phyloP scores from a whole-genome alignment of 2,329 filamentous ascomycete species.

The Hypoxylon sp. region DNA sequence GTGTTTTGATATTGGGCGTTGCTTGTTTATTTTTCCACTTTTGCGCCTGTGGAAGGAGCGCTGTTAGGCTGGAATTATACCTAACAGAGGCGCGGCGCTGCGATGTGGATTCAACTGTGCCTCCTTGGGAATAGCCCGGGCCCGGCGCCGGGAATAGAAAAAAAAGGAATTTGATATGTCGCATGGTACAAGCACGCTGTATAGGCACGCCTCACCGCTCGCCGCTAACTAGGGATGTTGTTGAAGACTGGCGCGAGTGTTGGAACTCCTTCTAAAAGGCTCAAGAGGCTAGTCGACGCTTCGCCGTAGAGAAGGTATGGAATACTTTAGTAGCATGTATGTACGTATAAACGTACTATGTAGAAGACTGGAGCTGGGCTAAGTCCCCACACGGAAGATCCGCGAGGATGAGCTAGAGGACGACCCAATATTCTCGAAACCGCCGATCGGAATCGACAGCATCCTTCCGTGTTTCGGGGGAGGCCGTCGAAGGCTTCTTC shows the following conservation, averaged over 20 bases:
- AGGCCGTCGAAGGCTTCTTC: constrained; percentile 5
- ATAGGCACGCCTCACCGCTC: constrained; percentile 12
- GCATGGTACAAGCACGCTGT: background rate
- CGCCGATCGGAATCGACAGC: constrained; percentile 25
- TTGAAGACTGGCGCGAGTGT: constrained; percentile 6
- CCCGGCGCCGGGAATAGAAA: constrained; percentile 19
- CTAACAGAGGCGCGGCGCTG: background rate
- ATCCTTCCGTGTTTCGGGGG: constrained; percentile 38
- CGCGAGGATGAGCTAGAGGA: constrained; percentile 25
- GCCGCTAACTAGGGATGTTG: constrained; percentile 14
- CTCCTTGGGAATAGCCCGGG: background rate
- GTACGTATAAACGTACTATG: background rate
- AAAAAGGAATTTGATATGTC: constrained; percentile 5
- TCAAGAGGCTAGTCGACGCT: constrained; percentile 4
- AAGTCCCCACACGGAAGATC: constrained; percentile 30
- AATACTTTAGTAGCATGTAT: background rate
- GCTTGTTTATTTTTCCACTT: background rate
- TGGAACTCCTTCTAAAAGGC: constrained; percentile 1
- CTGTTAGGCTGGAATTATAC: constrained; percentile 6
- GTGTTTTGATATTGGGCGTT: background rate
- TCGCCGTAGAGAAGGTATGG: constrained; percentile 4
- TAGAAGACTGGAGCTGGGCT: background rate
- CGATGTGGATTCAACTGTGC: constrained; percentile 3
- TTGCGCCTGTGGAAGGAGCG: background rate
- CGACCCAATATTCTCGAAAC: constrained; percentile 29